Conservation (phyloP, 2,329 filamentous ascomycete species). For the Fusarium tupiense region DNA sequence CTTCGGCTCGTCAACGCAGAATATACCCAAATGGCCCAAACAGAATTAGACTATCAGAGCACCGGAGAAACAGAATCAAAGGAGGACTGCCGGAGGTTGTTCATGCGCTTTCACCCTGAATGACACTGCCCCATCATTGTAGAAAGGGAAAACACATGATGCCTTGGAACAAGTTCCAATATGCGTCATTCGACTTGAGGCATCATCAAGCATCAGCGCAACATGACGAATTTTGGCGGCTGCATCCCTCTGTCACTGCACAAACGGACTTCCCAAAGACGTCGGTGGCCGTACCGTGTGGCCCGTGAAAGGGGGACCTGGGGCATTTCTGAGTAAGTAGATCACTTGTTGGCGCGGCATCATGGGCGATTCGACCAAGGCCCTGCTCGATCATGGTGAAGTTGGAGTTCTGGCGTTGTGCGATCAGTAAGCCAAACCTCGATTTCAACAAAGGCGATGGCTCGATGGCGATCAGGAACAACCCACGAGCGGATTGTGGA, state of each 20-base stretch:
- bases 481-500: constrained; percentile 21
- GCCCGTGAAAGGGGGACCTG: constrained; percentile 22
- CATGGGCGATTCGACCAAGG: constrained; percentile 19
- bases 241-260: constrained; percentile 7
- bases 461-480: constrained; percentile 43
- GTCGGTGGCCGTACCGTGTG: constrained; percentile 34
- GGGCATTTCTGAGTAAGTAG: constrained; percentile 22
- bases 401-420: constrained; percentile 31
- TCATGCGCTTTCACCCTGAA: neutral
- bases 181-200: constrained; percentile 26
- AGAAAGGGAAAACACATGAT: constrained; percentile 17
- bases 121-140: constrained; percentile 8
- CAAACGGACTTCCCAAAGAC: constrained; percentile 20
- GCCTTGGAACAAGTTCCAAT: constrained; percentile 14
- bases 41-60: constrained; percentile 4
- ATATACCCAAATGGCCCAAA: neutral
- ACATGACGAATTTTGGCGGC: constrained; percentile 24
- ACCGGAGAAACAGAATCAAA: constrained; percentile 2
- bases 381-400: constrained; percentile 25
- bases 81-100: neutral
- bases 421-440: constrained; percentile 46
- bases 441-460: constrained; percentile 44
- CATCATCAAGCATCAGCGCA: constrained; percentile 13
- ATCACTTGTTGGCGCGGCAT: constrained; percentile 30
- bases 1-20: neutral